Evolutionary conservation across 2,329 filamentous ascomycete species (phyloP).

Genomic region (Pseudomassariella vexata): DNA sequence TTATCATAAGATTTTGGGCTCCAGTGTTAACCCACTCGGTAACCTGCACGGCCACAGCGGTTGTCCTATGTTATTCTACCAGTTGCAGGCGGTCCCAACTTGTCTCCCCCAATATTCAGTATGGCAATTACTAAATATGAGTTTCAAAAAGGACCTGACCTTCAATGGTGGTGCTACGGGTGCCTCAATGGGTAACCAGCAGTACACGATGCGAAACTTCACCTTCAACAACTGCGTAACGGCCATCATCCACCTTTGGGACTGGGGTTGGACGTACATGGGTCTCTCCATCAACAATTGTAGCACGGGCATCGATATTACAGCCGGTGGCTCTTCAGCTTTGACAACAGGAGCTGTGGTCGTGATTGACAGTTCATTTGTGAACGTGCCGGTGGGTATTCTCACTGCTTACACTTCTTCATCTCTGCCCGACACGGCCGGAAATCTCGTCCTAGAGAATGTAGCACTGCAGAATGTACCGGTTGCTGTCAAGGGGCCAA

Average conservation of each 20-base stretch:
- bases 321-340: conserved; percentile 35
- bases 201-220: conserved; percentile 64
- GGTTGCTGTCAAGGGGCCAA: conserved; percentile 31
- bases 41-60: too few relatives aligned
- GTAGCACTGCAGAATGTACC: conserved; percentile 29
- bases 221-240: conserved; percentile 61
- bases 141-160: too few relatives aligned
- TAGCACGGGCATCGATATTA: conserved; percentile 55
- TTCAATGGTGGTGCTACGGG: conserved; percentile 54
- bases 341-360: conserved; percentile 65
- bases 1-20: too few relatives aligned
- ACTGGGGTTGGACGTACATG: conserved; percentile 68
- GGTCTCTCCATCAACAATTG: conserved; percentile 55
- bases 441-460: conserved; percentile 53
- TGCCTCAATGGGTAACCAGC: conserved; percentile 61
- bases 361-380: conserved; percentile 64
- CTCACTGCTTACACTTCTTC: conserved; percentile 50
- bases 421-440: conserved; percentile 38
- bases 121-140: too few relatives aligned
- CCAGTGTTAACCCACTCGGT: too few relatives aligned
- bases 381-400: conserved; percentile 58
- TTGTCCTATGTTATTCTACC: too few relatives aligned
- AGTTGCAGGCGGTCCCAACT: too few relatives aligned
- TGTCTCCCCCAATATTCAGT: too few relatives aligned
- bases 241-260: conserved; percentile 64